Evolutionary conservation across 805 yeast genomes (phyloP), one percentile per base, ranked within the genome.

Genomic region (Kuraishia hungarica): DNA sequence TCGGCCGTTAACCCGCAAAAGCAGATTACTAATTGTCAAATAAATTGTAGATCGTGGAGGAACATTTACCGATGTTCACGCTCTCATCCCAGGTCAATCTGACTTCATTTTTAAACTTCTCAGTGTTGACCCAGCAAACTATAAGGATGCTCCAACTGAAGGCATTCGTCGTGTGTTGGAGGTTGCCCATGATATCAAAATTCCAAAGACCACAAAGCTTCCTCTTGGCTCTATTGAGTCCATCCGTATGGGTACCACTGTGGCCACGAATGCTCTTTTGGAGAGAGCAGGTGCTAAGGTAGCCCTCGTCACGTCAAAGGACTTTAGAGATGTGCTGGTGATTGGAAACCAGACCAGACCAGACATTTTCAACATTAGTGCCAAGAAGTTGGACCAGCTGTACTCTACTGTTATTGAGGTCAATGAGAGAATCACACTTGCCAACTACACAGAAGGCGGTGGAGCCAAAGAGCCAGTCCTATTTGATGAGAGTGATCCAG

Each of bases 341-440:
- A 92, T 93, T 61, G 98, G 98, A 1, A 91, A 89, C 64, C 98
- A 93, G 67, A 82, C 96, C 1, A 77, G 98, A 62, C 98, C 98
- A 1, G 77, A 84, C 61, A 90, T 93, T 53, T 93, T 93, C 64
- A 96, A 91, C 62, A 73, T 93, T 60, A 79, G 87, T 5, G 89
- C 92, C 51, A 73, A 77, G 53, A 88, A 85, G 63, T 84, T 91
- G 13, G 84, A 79, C 4, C 85, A 83, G 21, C 74, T 93, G 35
- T 91, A 90, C 62, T 84, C 85, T 53, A 67, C 77, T 1, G 97
- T 93, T 1, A 76, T 86, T 48, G 97, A 93, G 68, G 75, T 93
- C 49, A 96, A 91, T 63, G 98, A 93, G 69, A 76, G 98, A 59
- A 92, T 93, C 26, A 89, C 97, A 1, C 72, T 90, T 19, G 96